These are phyloP conservation scores for Solanum pennellii DNA, from an alignment of 257 asterid genomes.

Conservation along the genomic window DNA sequence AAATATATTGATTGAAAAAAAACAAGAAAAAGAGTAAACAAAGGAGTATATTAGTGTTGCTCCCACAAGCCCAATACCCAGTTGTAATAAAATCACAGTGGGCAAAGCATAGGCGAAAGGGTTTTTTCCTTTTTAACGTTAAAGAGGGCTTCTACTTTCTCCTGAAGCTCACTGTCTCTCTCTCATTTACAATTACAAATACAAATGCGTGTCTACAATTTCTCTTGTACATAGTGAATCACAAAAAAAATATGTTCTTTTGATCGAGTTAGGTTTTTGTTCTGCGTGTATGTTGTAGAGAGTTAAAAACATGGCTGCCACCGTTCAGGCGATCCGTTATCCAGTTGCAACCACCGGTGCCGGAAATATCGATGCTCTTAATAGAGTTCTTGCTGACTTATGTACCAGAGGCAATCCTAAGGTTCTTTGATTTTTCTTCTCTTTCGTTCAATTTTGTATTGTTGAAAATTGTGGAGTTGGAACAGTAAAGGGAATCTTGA, in stretches of 20 bases:
- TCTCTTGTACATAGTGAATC: neutral
- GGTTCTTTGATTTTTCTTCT: neutral
- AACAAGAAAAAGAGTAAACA: neutral
- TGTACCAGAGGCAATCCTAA: neutral
- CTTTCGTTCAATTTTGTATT: neutral
- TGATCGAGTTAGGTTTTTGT: conserved; percentile 36
- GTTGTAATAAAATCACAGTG: neutral
- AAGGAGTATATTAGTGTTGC: neutral
- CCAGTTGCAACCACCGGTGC: conserved; percentile 51
- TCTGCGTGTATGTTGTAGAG: neutral
- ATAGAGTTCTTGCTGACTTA: neutral
- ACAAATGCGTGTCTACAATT: neutral
- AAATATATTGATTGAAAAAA: neutral
- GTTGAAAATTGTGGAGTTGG: conserved; percentile 1
- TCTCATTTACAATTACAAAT: neutral
- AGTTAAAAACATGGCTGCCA: conserved; percentile 22
- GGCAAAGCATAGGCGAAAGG: neutral
- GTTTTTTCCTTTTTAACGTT: neutral
- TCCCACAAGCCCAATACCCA: neutral
- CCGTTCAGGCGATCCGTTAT: conserved; percentile 52
- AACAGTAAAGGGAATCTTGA: neutral
- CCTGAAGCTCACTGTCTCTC: neutral
- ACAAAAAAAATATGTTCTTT: neutral
- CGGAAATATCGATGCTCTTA: conserved; percentile 59
- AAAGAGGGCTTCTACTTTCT: neutral